These are phyloP conservation scores for Cunninghamia lanceolata DNA, from an alignment of 75 land plant genomes.

Conservation along the genomic window DNA sequence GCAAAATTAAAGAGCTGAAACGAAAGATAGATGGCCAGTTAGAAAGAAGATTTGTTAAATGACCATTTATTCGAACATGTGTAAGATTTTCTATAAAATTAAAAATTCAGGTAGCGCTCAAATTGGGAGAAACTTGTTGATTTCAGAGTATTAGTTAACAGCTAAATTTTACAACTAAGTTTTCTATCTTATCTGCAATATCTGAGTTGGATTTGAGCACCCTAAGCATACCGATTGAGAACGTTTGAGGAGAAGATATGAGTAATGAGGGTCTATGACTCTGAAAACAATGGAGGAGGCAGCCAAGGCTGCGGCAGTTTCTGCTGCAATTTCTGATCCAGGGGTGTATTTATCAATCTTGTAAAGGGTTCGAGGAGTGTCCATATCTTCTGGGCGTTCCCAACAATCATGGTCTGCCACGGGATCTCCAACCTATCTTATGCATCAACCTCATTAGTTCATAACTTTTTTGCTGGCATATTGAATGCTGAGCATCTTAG, in stretches of 20 bases:
- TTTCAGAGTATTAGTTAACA: too few relatives aligned
- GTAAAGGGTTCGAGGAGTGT: slow-evolving; percentile 31
- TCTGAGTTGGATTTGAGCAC: too few relatives aligned
- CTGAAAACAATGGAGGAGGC: slow-evolving; percentile 78
- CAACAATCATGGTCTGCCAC: slow-evolving; percentile 39
- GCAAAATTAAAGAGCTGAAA: too few relatives aligned
- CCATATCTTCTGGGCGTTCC: slow-evolving; percentile 49
- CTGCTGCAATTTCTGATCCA: slow-evolving; percentile 51
- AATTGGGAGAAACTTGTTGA: too few relatives aligned
- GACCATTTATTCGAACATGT: too few relatives aligned
- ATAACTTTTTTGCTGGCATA: neutral
- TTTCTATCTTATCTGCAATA: too few relatives aligned
- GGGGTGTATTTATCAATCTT: slow-evolving; percentile 20
- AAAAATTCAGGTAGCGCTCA: too few relatives aligned
- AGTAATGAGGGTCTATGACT: slow-evolving; percentile 30
- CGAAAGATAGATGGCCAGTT: too few relatives aligned
- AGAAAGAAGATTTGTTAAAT: too few relatives aligned
- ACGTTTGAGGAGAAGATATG: slow-evolving; percentile 57
- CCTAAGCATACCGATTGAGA: too few relatives aligned
- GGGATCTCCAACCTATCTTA: slow-evolving; percentile 33
- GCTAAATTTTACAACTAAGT: too few relatives aligned
- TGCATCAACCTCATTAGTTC: neutral
- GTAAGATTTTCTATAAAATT: too few relatives aligned
- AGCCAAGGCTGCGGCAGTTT: slow-evolving; percentile 88
- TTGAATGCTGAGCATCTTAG: neutral